Base-by-base conservation (phyloP, 192 early-diverging fungal genomes). In the Phycomyces nitens region DNA sequence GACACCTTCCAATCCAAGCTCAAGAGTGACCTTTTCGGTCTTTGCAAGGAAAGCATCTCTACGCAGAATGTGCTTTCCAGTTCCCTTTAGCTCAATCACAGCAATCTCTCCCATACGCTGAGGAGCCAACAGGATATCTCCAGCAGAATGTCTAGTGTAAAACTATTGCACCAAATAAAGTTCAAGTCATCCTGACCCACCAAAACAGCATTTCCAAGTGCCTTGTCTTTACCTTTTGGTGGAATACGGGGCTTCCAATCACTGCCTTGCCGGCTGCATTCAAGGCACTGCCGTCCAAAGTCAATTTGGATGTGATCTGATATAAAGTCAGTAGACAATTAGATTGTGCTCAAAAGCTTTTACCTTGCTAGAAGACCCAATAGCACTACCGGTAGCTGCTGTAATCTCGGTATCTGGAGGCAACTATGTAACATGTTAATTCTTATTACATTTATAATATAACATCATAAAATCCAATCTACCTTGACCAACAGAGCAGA, bases 71-170 rank as follows among this genome's bases (percentile, higher is more conserved):
- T 85, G 84, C 52, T 84, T 84, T 8, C 76, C 70, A 0, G 67
- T 66, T 12, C 82, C 83, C 18, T 79, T 71, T 60, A 89, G 68
- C 15, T 81, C 69, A 47, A 92, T 80, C 0, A 81, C 80, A 1
- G 80, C 79, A 59, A 89, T 83, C 34, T 86, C 89, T 40, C 86
- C 85, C 44, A 87, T 78, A 20, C 70, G 61, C 18, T 70, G 69
- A 9, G 90, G 88, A 4, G 84, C 84, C 42, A 92, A 56, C 52
- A 91, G 72, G 8, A 89, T 77, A 61, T 90, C 89, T 27, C 87
- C 89, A 16, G 87, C 63, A 6, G 47, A 23, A 1, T 63, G 53
- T 2, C 73, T 57, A 4, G 90, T 92, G 10, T 74, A 77, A 26
- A 87, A 84, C 84, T 87, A 65, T 11, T 14, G 11, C 11, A 10